Evolutionary conservation across 1,284 basidiomycete genomes (phyloP).

Genomic region (Ustilago xerochloae): DNA sequence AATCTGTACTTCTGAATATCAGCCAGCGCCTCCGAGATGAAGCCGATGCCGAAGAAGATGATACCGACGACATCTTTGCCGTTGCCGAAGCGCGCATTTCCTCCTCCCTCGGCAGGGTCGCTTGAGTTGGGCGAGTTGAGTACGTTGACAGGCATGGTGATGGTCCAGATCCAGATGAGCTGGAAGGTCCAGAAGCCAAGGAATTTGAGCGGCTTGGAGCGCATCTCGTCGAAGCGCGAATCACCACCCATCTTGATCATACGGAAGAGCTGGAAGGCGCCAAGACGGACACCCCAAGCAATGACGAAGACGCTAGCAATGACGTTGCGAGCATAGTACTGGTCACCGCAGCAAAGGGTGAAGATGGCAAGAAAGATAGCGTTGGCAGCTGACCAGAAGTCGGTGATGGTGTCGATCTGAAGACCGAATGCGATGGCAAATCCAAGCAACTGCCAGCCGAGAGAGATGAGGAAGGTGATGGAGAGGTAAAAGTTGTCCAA

Average conservation of each 20-base stretch:
- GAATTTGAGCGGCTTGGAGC: constrained; percentile 52
- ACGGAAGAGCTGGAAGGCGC: constrained; percentile 63
- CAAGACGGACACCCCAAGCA: constrained; percentile 67
- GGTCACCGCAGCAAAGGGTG: constrained; percentile 66
- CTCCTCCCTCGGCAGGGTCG: constrained; percentile 38
- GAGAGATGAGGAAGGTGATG: constrained; percentile 77
- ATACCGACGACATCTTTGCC: constrained; percentile 76
- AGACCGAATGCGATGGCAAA: constrained; percentile 72
- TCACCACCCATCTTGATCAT: constrained; percentile 66
- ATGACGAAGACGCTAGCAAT: constrained; percentile 73
- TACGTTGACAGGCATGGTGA: constrained; percentile 56
- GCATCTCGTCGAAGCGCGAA: constrained; percentile 65
- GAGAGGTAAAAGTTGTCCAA: constrained; percentile 77
- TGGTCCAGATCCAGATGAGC: constrained; percentile 59
- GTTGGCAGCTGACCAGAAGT: constrained; percentile 60
- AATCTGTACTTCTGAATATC: constrained; percentile 74
- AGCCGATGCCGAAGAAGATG: constrained; percentile 76
- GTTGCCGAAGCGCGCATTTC: constrained; percentile 46
- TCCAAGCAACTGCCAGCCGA: constrained; percentile 76
- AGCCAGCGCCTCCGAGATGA: constrained; percentile 74
- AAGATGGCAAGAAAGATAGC: constrained; percentile 67
- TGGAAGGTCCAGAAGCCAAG: constrained; percentile 56
- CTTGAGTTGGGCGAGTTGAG: constrained; percentile 59
- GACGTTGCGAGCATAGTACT: constrained; percentile 75
- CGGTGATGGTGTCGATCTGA: constrained; percentile 66